Percentiles rank a stretch among this genome's conserved stretches.
Evolutionary conservation across 2,329 filamentous ascomycete species (phyloP).

Genomic region (Apiospora pterosperma): DNA sequence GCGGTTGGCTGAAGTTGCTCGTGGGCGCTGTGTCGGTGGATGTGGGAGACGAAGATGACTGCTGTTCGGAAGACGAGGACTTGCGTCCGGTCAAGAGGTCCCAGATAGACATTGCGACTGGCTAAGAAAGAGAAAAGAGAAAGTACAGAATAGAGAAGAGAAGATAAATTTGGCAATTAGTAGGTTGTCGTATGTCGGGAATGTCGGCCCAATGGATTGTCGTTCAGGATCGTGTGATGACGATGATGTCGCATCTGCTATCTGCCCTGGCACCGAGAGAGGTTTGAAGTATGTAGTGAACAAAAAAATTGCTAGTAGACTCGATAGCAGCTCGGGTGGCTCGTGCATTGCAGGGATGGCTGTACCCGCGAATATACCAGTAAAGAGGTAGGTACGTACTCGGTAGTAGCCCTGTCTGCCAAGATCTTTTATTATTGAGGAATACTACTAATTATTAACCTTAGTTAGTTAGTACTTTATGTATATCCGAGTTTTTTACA

Average conservation of each 20-base stretch:
- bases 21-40: constrained; percentile 44
- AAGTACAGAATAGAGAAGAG: constrained; percentile 1
- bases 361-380: not conserved
- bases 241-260: constrained; percentile 1
- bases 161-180: constrained; percentile 12
- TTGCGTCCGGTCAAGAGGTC: constrained; percentile 60
- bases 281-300: not conserved
- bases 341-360: not conserved
- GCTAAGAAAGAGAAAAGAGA: constrained; percentile 2
- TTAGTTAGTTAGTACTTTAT: no score
- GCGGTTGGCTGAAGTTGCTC: constrained; percentile 47
- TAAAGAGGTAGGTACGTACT: not conserved
- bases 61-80: constrained; percentile 38
- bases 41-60: constrained; percentile 38
- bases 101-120: constrained; percentile 53
- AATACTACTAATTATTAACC: not conserved
- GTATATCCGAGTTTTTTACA: not conserved
- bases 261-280: constrained; percentile 1
- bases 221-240: constrained; percentile 1
- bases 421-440: not conserved
- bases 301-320: constrained; percentile 8
- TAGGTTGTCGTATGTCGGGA: not conserved
- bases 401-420: not conserved
- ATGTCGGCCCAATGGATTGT: not conserved
- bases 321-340: not conserved